A percentile compares a stretch with the other conserved stretches of the same genome.
These are phyloP conservation scores for Marchantia polymorpha DNA, from an alignment of 225 moss, liverwort and hornwort species.

Conservation along the genomic window DNA sequence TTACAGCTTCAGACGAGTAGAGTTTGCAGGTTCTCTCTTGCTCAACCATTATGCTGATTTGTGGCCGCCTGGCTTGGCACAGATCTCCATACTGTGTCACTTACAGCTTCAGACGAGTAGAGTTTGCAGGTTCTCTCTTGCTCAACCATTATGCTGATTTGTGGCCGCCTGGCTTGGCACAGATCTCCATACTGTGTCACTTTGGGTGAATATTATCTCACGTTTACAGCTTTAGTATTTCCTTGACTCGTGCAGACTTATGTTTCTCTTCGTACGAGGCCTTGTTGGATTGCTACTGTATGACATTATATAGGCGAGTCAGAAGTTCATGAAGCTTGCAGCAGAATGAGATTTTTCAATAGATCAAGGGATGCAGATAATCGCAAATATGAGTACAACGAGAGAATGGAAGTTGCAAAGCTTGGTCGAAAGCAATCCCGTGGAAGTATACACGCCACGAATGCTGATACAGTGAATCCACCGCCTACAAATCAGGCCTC, in stretches of 20 bases:
- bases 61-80: background rate
- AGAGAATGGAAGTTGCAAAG: background rate
- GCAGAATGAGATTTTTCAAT: background rate
- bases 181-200: background rate
- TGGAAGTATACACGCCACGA: background rate
- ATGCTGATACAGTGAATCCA: background rate
- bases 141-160: too few species aligned
- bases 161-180: background rate
- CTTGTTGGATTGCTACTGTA: too few species aligned
- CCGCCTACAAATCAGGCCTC: background rate
- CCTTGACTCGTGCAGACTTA: background rate
- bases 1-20: too few species aligned
- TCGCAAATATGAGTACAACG: background rate
- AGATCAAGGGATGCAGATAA: background rate
- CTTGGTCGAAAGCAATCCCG: background rate
- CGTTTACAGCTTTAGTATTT: background rate
- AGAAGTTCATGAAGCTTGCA: background rate
- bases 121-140: too few species aligned
- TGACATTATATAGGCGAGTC: background rate
- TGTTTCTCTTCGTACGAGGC: too few species aligned
- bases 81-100: background rate
- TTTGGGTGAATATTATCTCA: background rate
- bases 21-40: too few species aligned
- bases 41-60: too few species aligned
- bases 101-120: background rate